Evolutionary conservation across 139 green algal species (phyloP), one percentile per base, ranked within the genome.

Genomic region (Chloropicon primus): DNA sequence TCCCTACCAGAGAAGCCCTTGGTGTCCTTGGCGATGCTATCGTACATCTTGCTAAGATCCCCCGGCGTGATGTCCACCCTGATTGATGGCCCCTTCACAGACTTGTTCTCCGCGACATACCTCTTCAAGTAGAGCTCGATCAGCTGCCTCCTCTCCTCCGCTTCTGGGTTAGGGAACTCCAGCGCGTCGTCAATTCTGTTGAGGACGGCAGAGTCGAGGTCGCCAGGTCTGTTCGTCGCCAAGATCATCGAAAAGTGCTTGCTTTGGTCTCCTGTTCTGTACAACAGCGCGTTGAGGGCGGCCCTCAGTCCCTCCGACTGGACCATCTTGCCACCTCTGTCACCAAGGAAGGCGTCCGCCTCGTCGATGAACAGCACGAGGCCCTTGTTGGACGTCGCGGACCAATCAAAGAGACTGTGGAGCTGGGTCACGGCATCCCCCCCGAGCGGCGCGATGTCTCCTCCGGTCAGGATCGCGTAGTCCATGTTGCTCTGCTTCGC

Each of bases 391-490:
- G 72, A 75, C 25, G 72, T 75, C 72, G 96, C 89, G 5, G 92
- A 90, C 96, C 96, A 99, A 85, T 99, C 96, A 85, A 99, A 98
- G n/a, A 92, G 54, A 75, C 93, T 84, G 83, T 99, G 96, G 72
- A 99, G 89, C 87, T 98, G 91, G 22, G 93, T 97, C n/a, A 97
- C 93, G 0, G 93, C 93, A 74, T 85, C 87, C 24, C 85, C 86
- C 27, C 86, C 91, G 80, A 98, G 87, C 0, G 94, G 94, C 2
- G 92, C 94, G 53, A 98, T 92, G 83, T 98, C 94, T 62, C 94
- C 94, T 71, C 94, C 94, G 22, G 85, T 94, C 87, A 99, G 93
- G 79, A 99, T 95, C 2, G 96, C 96, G 76, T 99, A 99, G 83
- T 99, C 95, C 79, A 99, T 86, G 27, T 92, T 80, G 71, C 84